Conservation (phyloP, 2,329 filamentous ascomycete species). For the Xylariaceae sp. region DNA sequence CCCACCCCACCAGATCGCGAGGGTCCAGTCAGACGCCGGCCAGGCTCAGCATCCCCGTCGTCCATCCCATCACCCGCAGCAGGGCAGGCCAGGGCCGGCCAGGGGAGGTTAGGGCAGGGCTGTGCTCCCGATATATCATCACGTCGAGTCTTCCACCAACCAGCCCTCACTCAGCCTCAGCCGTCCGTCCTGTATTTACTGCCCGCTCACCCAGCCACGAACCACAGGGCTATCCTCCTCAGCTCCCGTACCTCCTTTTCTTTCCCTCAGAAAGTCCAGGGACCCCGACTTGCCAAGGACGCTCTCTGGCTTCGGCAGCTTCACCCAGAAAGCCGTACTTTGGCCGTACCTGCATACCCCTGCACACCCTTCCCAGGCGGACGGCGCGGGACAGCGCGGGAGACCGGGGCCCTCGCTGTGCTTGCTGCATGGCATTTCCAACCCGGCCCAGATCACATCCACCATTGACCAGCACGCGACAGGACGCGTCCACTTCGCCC, state of each 20-base stretch:
- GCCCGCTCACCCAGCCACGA: background rate
- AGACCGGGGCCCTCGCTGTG: background rate
- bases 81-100: no score
- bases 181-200: background rate
- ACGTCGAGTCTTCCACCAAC: background rate
- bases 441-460: background rate
- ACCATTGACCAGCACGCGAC: background rate
- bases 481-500: conserved; percentile 8
- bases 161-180: background rate
- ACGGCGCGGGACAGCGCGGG: background rate
- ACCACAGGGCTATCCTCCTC: background rate
- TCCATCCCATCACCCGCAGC: background rate
- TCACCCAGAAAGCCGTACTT: background rate
- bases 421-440: conserved; percentile 1
- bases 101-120: no score
- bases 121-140: no score
- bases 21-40: background rate
- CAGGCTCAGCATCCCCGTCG: background rate
- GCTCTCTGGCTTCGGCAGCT: background rate
- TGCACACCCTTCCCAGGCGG: background rate
- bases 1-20: no score
- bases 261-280: background rate
- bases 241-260: no score
- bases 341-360: background rate
- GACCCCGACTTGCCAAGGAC: background rate